These are phyloP conservation scores for Jasminum sambac DNA, from an alignment of 257 asterid species.

Conservation along the genomic window DNA sequence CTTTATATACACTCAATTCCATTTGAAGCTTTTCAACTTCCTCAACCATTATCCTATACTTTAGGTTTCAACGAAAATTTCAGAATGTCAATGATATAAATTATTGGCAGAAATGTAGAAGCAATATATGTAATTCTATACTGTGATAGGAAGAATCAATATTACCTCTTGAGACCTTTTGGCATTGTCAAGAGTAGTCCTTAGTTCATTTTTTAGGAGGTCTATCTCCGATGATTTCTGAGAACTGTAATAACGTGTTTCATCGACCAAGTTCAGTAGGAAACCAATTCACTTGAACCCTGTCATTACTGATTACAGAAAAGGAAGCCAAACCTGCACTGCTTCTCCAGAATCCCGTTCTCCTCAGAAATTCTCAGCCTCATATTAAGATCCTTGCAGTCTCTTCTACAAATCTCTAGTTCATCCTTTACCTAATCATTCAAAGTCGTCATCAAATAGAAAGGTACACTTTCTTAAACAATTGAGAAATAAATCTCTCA, in stretches of 20 bases:
- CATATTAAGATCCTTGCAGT: constrained; percentile 48
- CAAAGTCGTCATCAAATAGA: constrained; percentile 20
- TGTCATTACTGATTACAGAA: constrained; percentile 8
- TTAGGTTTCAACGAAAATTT: constrained; percentile 31
- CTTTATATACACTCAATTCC: constrained; percentile 48
- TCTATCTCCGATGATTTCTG: constrained; percentile 45
- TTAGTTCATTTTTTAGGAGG: constrained; percentile 43
- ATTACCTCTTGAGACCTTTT: constrained; percentile 49
- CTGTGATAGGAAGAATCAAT: constrained; percentile 15
- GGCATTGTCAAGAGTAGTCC: constrained; percentile 39
- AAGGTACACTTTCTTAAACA: constrained; percentile 14
- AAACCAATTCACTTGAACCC: neutral
- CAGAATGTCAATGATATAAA: constrained; percentile 29
- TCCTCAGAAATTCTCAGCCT: constrained; percentile 37
- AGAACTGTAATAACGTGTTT: constrained; percentile 32
- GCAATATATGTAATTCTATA: constrained; percentile 18
- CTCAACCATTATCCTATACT: constrained; percentile 31
- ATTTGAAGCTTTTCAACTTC: constrained; percentile 46
- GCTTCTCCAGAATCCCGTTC: constrained; percentile 34
- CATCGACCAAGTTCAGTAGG: constrained; percentile 12
- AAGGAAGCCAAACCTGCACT: constrained; percentile 45
- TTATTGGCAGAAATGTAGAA: constrained; percentile 18
- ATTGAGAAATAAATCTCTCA: constrained; percentile 17
- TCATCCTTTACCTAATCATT: constrained; percentile 51
- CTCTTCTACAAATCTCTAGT: constrained; percentile 52